Percentiles rank a stretch among this genome's conserved stretches.
phyloP scores from a whole-genome alignment of 225 moss, liverwort and hornwort genomes.

The Rhytidiadelphus loreus region DNA sequence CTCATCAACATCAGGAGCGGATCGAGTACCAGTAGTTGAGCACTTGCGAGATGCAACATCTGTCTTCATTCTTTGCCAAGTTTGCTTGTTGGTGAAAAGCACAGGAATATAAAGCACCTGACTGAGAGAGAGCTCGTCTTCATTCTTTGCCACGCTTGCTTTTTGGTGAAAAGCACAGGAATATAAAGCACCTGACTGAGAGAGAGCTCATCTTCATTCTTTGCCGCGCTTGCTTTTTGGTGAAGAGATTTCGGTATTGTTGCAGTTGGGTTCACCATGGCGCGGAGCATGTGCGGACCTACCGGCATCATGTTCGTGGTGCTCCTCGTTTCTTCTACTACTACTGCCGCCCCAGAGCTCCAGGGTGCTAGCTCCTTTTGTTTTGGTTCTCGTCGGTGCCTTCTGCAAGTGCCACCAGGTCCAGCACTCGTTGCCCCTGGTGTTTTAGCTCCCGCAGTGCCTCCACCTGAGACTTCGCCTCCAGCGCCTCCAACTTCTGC shows the following conservation, averaged over 20 bases:
- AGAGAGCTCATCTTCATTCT: neutral
- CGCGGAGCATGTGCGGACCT: neutral
- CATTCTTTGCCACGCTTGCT: too few species aligned
- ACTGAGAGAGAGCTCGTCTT: neutral
- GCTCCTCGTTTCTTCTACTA: neutral
- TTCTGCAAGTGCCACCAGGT: neutral
- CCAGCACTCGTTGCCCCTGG: neutral
- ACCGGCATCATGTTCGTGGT: neutral
- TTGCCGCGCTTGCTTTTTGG: neutral
- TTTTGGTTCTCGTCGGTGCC: conserved; percentile 17
- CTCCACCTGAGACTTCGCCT: neutral
- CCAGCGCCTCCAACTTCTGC: neutral
- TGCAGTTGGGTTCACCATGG: conserved; percentile 9
- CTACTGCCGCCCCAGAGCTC: neutral
- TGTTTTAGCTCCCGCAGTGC: neutral
- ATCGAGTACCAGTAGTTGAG: neutral
- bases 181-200: neutral
- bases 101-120: neutral
- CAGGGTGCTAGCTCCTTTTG: neutral
- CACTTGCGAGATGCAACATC: neutral
- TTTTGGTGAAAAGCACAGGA: neutral
- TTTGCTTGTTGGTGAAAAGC: neutral
- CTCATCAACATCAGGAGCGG: neutral
- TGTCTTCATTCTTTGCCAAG: neutral
- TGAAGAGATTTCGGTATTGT: neutral